A percentile compares a stretch with the other conserved stretches of the same genome.
Conservation (phyloP, 495 filamentous ascomycete species). For the Jackrogersella multiformis region DNA sequence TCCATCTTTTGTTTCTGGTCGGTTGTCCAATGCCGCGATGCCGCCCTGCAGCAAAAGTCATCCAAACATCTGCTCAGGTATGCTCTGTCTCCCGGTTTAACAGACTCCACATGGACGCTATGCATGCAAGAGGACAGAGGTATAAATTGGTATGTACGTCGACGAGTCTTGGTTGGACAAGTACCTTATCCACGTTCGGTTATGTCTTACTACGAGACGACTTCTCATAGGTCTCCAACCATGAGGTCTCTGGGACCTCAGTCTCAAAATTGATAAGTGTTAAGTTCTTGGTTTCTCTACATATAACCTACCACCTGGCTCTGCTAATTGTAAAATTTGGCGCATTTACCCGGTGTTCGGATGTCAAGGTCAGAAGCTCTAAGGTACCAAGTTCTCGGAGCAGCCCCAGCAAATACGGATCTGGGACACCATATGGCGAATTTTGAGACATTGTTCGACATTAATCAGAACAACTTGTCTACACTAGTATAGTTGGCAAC, state of each 20-base stretch:
- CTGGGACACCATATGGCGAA: slow-evolving; percentile 16
- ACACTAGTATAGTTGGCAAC: slow-evolving; percentile 9
- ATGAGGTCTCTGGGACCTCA: slow-evolving; percentile 3
- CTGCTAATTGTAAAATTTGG: slow-evolving; percentile 11
- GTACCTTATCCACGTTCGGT: slow-evolving; percentile 19
- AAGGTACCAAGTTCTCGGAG: slow-evolving; percentile 11
- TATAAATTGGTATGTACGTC: slow-evolving; percentile 37
- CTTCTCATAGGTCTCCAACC: slow-evolving; percentile 21
- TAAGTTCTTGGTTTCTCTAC: not conserved
- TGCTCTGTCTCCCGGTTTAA: slow-evolving; percentile 30
- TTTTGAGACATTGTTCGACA: slow-evolving; percentile 33
- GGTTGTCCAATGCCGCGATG: slow-evolving; percentile 40
- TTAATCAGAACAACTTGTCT: slow-evolving; percentile 19
- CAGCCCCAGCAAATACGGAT: slow-evolving; percentile 18
- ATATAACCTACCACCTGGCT: slow-evolving; percentile 3
- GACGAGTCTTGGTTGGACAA: slow-evolving; percentile 29
- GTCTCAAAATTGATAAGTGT: slow-evolving; percentile 10
- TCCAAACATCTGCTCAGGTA: slow-evolving; percentile 27
- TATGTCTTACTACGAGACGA: slow-evolving; percentile 25
- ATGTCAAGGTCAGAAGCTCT: not conserved
- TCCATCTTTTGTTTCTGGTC: slow-evolving; percentile 26
- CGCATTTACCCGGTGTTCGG: slow-evolving; percentile 37
- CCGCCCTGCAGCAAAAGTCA: slow-evolving; percentile 22
- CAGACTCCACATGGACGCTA: slow-evolving; percentile 23
- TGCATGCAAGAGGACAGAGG: slow-evolving; percentile 32